Conservation (phyloP, 345 rosid genomes). For the Brassica nigra region DNA sequence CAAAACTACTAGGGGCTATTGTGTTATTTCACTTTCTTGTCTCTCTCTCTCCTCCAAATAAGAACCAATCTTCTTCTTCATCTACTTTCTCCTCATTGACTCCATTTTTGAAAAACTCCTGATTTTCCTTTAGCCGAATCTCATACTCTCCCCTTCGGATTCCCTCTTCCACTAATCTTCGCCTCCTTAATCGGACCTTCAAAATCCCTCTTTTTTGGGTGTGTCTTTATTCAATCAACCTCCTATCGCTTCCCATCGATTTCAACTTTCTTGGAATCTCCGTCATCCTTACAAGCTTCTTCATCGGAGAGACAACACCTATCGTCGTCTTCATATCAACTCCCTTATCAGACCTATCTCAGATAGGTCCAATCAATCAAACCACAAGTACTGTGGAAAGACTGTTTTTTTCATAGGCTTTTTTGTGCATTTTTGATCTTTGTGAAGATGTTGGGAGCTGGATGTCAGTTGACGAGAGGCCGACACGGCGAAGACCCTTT, state of each 20-base stretch:
- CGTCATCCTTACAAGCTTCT: constrained; percentile 7
- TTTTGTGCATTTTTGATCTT: background rate
- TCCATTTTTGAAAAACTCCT: constrained; percentile 20
- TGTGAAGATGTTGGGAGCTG: constrained; percentile 52
- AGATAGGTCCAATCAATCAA: background rate
- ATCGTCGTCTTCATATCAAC: background rate
- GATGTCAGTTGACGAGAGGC: constrained; percentile 50
- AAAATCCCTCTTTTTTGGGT: background rate
- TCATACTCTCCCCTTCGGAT: constrained; percentile 4
- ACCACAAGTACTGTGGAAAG: background rate
- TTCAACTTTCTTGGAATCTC: constrained; percentile 31
- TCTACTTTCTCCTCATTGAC: constrained; percentile 25
- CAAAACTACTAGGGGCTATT: background rate
- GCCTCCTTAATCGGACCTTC: constrained; percentile 37
- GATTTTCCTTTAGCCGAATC: constrained; percentile 28
- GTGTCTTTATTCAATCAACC: background rate
- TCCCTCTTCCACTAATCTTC: constrained; percentile 33
- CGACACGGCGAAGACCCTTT: constrained; percentile 56
- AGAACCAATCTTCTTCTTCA: constrained; percentile 35
- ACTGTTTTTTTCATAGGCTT: background rate
- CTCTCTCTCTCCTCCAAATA: constrained; percentile 25
- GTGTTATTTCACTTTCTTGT: background rate
- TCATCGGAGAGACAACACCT: constrained; percentile 14
- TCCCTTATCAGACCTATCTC: background rate
- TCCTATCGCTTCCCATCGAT: constrained; percentile 4